A percentile compares a stretch with the other conserved stretches of the same genome.
phyloP scores from a whole-genome alignment of 2,329 filamentous ascomycete genomes.

The Botrytis paeoniae region DNA sequence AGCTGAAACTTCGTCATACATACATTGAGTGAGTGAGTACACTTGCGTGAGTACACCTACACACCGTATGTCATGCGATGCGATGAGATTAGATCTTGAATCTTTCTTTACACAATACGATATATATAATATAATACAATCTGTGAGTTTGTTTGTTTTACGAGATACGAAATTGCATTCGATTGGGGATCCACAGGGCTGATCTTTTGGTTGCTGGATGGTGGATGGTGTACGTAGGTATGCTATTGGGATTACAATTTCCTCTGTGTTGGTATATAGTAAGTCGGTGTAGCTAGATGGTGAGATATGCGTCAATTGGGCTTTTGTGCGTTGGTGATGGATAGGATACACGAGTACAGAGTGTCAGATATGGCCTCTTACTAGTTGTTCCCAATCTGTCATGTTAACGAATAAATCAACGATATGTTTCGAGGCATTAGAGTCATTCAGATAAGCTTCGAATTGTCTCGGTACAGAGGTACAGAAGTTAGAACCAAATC shows the following conservation, averaged over 20 bases:
- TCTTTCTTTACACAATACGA: too few species aligned
- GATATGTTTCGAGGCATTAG: too few species aligned
- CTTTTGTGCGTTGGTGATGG: background rate
- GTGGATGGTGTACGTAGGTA: background rate
- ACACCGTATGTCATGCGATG: background rate
- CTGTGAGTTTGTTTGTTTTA: background rate
- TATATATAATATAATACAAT: too few species aligned
- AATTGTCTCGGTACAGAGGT: background rate
- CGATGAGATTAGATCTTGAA: background rate
- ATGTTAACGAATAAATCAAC: too few species aligned
- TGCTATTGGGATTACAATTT: background rate
- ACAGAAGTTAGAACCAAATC: too few species aligned
- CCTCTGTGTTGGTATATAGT: background rate
- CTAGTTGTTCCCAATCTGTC: background rate
- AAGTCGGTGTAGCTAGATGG: background rate
- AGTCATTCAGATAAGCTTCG: background rate
- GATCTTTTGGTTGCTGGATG: background rate
- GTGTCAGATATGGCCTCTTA: background rate
- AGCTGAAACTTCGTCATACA: background rate
- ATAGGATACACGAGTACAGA: background rate
- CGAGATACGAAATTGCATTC: background rate
- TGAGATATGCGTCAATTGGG: background rate
- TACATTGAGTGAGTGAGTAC: background rate
- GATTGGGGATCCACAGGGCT: background rate
- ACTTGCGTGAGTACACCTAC: background rate